phyloP scores from a whole-genome alignment of 1,284 basidiomycete species.

The Erythrobasidium hasegawianum region DNA sequence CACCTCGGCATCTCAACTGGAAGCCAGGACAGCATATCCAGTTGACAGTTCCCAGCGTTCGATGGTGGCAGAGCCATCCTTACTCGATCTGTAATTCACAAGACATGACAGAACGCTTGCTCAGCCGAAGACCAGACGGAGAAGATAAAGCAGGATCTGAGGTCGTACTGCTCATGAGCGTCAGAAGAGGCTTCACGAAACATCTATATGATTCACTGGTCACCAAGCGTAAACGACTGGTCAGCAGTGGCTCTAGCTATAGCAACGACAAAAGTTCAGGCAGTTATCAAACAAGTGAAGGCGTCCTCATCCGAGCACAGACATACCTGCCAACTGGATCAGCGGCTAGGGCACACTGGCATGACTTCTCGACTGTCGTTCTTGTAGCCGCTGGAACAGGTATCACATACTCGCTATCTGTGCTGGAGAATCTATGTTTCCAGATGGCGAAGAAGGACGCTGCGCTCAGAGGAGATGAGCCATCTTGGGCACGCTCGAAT shows the following conservation, averaged over 20 bases:
- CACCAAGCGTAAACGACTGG: conserved; percentile 31
- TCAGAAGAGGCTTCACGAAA: conserved; percentile 70
- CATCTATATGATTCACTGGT: conserved; percentile 62
- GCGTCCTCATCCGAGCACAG: conserved; percentile 62
- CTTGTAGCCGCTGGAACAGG: conserved; percentile 77
- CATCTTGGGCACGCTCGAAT: conserved; percentile 23
- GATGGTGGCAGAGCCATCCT: conserved; percentile 68
- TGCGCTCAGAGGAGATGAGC: conserved; percentile 53
- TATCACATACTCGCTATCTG: conserved; percentile 67
- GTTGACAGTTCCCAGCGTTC: conserved; percentile 66
- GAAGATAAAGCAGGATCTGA: conserved; percentile 52
- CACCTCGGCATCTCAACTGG: conserved; percentile 63
- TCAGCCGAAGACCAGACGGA: conserved; percentile 23
- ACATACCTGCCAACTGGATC: conserved; percentile 80
- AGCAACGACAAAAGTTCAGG: background rate
- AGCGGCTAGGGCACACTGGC: conserved; percentile 63
- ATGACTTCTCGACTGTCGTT: conserved; percentile 60
- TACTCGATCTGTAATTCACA: conserved; percentile 74
- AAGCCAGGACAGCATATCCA: conserved; percentile 75
- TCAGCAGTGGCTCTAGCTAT: background rate
- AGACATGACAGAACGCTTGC: conserved; percentile 50
- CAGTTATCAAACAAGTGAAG: conserved; percentile 47
- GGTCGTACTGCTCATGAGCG: conserved; percentile 70
- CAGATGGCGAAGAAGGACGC: conserved; percentile 59
- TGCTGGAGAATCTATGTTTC: conserved; percentile 67